These are phyloP conservation scores for Fusarium sp. DNA, from an alignment of 2,329 filamentous ascomycete genomes.

Conservation along the genomic window DNA sequence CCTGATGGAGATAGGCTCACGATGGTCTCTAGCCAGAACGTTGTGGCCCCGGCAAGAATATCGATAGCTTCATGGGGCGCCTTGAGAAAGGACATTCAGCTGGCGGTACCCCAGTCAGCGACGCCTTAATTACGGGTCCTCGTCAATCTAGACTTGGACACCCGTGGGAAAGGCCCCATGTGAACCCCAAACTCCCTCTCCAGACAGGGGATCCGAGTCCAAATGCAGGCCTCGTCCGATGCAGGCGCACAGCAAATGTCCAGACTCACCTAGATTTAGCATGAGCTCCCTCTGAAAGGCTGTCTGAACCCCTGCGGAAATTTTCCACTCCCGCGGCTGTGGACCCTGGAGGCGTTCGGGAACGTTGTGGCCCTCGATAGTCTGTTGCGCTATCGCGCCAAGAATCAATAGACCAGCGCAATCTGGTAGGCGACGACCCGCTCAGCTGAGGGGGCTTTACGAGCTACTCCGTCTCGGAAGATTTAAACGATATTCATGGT, in stretches of 20 bases:
- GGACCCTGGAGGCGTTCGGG: constrained; percentile 1
- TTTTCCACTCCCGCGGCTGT: neutral
- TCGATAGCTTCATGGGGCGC: neutral
- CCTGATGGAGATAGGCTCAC: neutral
- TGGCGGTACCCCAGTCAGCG: neutral
- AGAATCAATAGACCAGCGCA: neutral
- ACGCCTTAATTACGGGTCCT: neutral
- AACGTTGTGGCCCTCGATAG: constrained; percentile 2
- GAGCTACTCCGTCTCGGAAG: neutral
- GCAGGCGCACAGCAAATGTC: neutral
- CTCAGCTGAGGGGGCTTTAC: neutral
- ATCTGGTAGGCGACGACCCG: neutral
- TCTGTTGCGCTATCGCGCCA: neutral
- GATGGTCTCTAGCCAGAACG: neutral
- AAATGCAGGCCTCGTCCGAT: neutral
- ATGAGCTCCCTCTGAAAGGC: neutral
- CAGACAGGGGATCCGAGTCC: neutral
- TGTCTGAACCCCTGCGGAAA: neutral
- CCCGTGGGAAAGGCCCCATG: neutral
- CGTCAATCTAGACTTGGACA: neutral
- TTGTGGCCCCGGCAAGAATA: neutral
- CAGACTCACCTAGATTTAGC: neutral
- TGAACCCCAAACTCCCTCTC: neutral
- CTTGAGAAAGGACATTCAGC: neutral
- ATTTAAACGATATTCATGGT: neutral